Evolutionary conservation across 2,329 filamentous ascomycete genomes (phyloP).

Genomic region (Claviceps spartinae): DNA sequence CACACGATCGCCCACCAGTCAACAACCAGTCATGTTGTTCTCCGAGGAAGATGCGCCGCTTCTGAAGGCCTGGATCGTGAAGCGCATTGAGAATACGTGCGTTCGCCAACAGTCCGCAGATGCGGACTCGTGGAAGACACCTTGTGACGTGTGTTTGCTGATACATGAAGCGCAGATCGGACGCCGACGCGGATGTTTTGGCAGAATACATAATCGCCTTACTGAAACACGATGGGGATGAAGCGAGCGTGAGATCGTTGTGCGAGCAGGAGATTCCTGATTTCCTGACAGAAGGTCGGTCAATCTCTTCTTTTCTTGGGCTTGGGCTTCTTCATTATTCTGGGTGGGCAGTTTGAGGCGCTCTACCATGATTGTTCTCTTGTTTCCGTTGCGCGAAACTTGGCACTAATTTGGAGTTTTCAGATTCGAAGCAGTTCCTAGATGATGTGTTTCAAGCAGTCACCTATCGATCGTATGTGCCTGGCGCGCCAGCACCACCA

Average conservation of each 20-base stretch:
- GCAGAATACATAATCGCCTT: slow-evolving; percentile 76
- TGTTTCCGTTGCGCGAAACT: not conserved
- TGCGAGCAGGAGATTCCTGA: slow-evolving; percentile 59
- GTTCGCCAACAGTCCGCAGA: slow-evolving; percentile 15
- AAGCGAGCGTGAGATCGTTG: slow-evolving; percentile 48
- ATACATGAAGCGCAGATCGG: slow-evolving; percentile 40
- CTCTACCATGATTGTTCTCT: not conserved
- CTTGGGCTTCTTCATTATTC: not conserved
- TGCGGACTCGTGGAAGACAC: no score
- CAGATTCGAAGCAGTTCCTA: slow-evolving; percentile 41
- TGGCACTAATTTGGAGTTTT: not conserved
- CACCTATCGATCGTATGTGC: slow-evolving; percentile 45
- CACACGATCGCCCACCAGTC: not conserved
- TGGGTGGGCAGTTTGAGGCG: not conserved
- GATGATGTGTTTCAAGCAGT: slow-evolving; percentile 58
- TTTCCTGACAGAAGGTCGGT: slow-evolving; percentile 52
- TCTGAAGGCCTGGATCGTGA: slow-evolving; percentile 66
- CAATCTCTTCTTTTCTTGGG: not conserved
- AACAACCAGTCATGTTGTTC: slow-evolving; percentile 38
- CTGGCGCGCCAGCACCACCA: slow-evolving; percentile 34
- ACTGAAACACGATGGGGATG: slow-evolving; percentile 53
- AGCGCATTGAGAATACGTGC: slow-evolving; percentile 62
- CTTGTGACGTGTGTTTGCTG: slow-evolving; percentile 3
- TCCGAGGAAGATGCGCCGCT: slow-evolving; percentile 45
- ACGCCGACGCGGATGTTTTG: slow-evolving; percentile 69